Evolutionary conservation across 352 stramenopile species (phyloP).

Genomic region (Pythium guiyangense): DNA sequence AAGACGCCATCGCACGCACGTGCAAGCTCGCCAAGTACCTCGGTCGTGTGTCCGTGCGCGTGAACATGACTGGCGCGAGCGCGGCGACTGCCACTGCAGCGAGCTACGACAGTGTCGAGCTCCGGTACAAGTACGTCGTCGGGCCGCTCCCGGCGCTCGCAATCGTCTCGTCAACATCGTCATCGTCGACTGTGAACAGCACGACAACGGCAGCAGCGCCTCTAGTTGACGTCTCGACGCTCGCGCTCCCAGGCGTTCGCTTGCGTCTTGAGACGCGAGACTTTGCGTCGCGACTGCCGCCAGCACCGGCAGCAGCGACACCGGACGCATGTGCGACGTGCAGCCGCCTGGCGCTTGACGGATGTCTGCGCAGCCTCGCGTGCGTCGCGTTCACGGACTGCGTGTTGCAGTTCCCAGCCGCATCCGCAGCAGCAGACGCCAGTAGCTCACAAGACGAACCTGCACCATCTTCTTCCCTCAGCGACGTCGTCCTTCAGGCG

Average conservation of each 20-base stretch:
- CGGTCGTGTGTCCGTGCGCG: constrained; percentile 21
- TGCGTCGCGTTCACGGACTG: constrained; percentile 56
- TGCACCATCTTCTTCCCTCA: constrained; percentile 12
- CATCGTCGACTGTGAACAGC: not conserved
- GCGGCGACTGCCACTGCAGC: constrained; percentile 4
- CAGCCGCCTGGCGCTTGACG: constrained; percentile 31
- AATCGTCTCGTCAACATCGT: constrained; percentile 4
- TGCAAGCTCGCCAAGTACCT: constrained; percentile 48
- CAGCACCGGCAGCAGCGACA: constrained; percentile 4
- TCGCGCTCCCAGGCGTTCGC: constrained; percentile 19
- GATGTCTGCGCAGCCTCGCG: constrained; percentile 39
- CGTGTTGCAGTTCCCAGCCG: constrained; percentile 25
- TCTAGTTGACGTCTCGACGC: constrained; percentile 2
- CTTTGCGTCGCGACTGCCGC: constrained; percentile 18
- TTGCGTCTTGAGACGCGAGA: constrained; percentile 29
- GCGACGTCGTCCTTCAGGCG: constrained; percentile 30
- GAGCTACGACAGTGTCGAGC: constrained; percentile 20
- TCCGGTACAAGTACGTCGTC: constrained; percentile 48
- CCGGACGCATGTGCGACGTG: constrained; percentile 21
- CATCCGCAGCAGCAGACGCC: not conserved
- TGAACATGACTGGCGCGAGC: constrained; percentile 17
- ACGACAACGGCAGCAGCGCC: constrained; percentile 10
- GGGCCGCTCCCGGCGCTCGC: constrained; percentile 37
- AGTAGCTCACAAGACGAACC: not conserved
- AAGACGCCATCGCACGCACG: constrained; percentile 26